Conservation (phyloP, 129 eudicot genomes). For the Arctium minus region DNA sequence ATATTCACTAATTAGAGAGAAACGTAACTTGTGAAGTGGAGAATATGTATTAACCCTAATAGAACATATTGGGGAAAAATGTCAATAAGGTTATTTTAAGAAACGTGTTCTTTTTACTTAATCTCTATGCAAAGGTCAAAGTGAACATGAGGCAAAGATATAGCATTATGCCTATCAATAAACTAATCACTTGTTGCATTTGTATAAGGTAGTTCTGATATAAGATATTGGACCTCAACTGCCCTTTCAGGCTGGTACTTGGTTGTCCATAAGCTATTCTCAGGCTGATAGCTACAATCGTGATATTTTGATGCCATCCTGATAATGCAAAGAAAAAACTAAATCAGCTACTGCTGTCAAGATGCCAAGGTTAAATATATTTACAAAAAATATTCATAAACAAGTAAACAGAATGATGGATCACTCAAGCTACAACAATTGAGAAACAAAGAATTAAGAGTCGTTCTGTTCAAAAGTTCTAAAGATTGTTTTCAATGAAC, state of each 20-base stretch:
- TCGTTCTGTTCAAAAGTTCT: not conserved
- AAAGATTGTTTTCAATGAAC: not conserved
- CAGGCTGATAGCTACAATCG: constrained; percentile 39
- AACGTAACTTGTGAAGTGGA: not conserved
- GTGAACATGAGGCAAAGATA: not conserved
- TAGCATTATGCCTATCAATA: not conserved
- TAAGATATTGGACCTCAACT: constrained; percentile 54
- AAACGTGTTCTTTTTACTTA: not conserved
- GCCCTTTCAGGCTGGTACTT: constrained; percentile 89
- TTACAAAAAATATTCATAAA: not conserved
- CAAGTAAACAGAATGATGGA: not conserved
- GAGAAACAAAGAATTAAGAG: not conserved
- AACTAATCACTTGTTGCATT: constrained; percentile 3
- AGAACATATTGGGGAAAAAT: not conserved
- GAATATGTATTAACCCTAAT: not conserved
- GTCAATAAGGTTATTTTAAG: not conserved
- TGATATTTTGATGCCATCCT: constrained; percentile 52
- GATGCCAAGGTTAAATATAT: not conserved
- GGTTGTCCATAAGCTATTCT: constrained; percentile 84
- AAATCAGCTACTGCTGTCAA: not conserved
- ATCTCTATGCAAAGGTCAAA: not conserved
- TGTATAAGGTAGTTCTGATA: not conserved
- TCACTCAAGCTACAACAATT: constrained; percentile 13
- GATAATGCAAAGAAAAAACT: constrained; percentile 7
- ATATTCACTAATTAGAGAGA: not conserved